These are phyloP conservation scores for Jatropha multifida DNA, from an alignment of 441 rosid species.

Conservation along the genomic window DNA sequence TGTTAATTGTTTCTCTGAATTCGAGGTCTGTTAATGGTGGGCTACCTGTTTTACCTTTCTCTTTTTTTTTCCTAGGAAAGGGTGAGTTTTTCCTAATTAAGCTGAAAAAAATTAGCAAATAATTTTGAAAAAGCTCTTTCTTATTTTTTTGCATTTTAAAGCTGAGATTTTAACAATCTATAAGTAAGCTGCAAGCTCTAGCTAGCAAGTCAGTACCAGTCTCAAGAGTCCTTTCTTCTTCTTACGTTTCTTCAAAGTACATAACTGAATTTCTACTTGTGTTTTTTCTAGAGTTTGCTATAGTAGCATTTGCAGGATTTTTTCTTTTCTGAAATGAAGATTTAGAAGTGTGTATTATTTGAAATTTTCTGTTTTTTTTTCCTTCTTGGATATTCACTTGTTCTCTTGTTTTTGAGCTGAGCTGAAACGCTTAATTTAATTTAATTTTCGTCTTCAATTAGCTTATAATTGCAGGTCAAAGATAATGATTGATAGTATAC, in stretches of 20 bases:
- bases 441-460: conserved; percentile 7
- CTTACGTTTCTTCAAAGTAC: neutral
- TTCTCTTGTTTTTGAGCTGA: conserved; percentile 13
- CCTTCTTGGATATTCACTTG: neutral
- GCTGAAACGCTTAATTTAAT: conserved; percentile 11
- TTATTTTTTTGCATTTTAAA: neutral
- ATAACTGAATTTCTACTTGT: neutral
- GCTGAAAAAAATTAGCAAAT: neutral
- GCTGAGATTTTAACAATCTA: neutral
- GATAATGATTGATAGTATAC: neutral
- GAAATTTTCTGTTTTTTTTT: conserved; percentile 20
- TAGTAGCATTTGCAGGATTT: neutral
- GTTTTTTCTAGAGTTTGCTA: neutral
- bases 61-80: neutral
- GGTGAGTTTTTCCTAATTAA: neutral
- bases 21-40: conserved; percentile 11
- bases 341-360: neutral
- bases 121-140: neutral
- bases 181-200: conserved; percentile 8
- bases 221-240: neutral
- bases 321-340: neutral
- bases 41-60: neutral
- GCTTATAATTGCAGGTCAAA: conserved; percentile 9
- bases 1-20: neutral
- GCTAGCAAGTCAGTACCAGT: neutral